Evolutionary conservation across 2,329 filamentous ascomycete species (phyloP).

Genomic region (Sporothrix luriei): DNA sequence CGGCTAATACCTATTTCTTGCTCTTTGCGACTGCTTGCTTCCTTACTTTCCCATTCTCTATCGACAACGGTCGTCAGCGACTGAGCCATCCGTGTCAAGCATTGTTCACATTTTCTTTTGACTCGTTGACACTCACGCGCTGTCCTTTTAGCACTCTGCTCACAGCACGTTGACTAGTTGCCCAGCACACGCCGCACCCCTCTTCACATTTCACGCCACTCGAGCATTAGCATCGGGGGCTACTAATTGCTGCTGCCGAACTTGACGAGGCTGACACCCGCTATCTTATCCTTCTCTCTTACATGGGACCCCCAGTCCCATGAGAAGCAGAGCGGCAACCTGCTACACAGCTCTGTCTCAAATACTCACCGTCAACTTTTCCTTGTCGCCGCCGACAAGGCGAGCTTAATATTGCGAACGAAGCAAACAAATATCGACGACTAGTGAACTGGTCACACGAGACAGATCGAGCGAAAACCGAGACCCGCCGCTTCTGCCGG

Average conservation of each 20-base stretch:
- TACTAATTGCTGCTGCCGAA: background rate
- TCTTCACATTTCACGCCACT: constrained; percentile 4
- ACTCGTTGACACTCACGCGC: background rate
- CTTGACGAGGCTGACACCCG: background rate
- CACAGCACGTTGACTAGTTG: background rate
- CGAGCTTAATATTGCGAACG: background rate
- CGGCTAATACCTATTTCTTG: background rate
- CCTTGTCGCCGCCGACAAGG: background rate
- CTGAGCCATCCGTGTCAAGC: background rate
- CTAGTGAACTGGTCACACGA: background rate
- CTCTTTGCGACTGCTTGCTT: background rate
- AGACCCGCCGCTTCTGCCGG: background rate
- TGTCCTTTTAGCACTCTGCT: background rate
- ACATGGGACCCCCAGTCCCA: background rate
- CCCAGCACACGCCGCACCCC: constrained; percentile 11
- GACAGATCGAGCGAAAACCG: background rate
- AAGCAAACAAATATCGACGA: background rate
- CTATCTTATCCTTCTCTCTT: background rate
- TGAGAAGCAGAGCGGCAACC: background rate
- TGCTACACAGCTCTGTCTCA: background rate
- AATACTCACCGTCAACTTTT: background rate
- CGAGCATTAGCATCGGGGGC: background rate
- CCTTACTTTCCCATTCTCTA: background rate
- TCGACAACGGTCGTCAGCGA: background rate
- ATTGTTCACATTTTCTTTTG: background rate